Conservation (phyloP, 768 basidiomycete species). For the Arthromyces matolae region DNA sequence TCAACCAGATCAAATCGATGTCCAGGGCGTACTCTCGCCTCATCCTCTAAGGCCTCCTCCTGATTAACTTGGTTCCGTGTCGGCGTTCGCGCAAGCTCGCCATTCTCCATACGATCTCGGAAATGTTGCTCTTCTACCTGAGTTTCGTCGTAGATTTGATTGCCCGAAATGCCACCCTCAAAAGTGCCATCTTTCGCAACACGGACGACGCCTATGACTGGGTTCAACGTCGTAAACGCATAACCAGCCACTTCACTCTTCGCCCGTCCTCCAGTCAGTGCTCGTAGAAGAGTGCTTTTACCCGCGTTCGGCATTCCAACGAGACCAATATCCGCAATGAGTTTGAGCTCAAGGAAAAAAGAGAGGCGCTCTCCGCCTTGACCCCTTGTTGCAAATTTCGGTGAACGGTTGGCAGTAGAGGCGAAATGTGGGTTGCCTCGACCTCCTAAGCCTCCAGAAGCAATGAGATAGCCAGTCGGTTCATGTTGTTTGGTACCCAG, state of each 20-base stretch:
- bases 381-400: slow-evolving; percentile 83
- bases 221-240: slow-evolving; percentile 94
- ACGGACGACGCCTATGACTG: slow-evolving; percentile 87
- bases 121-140: slow-evolving; percentile 46
- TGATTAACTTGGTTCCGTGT: slow-evolving; percentile 45
- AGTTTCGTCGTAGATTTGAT: slow-evolving; percentile 65
- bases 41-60: slow-evolving; percentile 14
- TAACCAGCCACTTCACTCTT: slow-evolving; percentile 85
- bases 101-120: slow-evolving; percentile 44
- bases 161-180: slow-evolving; percentile 52
- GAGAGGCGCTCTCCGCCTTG: slow-evolving; percentile 72
- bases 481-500: slow-evolving; percentile 55
- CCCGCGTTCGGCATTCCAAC: slow-evolving; percentile 96
- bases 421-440: slow-evolving; percentile 88
- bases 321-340: slow-evolving; percentile 91
- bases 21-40: slow-evolving; percentile 29
- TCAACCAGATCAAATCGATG: slow-evolving; percentile 63
- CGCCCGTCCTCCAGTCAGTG: slow-evolving; percentile 81
- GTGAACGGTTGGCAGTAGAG: slow-evolving; percentile 64
- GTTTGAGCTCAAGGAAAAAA: slow-evolving; percentile 88
- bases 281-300: slow-evolving; percentile 87
- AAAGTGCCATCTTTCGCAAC: slow-evolving; percentile 77
- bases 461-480: slow-evolving; percentile 60
- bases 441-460: slow-evolving; percentile 77
- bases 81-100: slow-evolving; percentile 45